These are phyloP conservation scores for Phyllachora maydis DNA, from an alignment of 2,329 filamentous ascomycete species.

Conservation along the genomic window DNA sequence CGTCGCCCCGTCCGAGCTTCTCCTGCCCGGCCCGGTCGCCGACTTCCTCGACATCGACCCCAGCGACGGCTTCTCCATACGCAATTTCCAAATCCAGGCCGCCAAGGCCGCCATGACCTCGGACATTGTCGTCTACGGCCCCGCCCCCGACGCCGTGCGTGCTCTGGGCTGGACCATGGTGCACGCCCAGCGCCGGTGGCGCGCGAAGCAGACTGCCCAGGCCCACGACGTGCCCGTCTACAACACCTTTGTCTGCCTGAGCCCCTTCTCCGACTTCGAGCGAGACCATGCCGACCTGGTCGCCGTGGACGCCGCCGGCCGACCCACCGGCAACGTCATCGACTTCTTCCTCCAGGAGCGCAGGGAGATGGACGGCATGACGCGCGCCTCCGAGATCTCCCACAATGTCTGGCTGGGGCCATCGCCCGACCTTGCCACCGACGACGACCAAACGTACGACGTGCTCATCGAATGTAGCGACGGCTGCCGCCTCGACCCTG, in stretches of 20 bases:
- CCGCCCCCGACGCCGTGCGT: conserved; percentile 38
- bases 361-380: conserved; percentile 86
- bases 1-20: conserved; percentile 60
- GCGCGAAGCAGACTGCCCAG: conserved; percentile 36
- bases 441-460: conserved; percentile 48
- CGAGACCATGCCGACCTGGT: conserved; percentile 48
- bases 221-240: conserved; percentile 40
- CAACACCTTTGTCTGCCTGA: conserved; percentile 62
- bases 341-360: conserved; percentile 85
- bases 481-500: conserved; percentile 53
- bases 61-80: conserved; percentile 75
- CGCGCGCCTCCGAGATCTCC: conserved; percentile 70
- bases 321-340: conserved; percentile 54
- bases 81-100: conserved; percentile 93
- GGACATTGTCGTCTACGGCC: conserved; percentile 83
- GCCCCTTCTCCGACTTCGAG: conserved; percentile 53
- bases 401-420: conserved; percentile 79
- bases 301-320: conserved; percentile 50
- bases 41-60: conserved; percentile 74
- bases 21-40: conserved; percentile 28
- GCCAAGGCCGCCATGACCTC: conserved; percentile 75
- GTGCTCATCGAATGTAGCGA: conserved; percentile 81
- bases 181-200: conserved; percentile 58
- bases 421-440: conserved; percentile 46
- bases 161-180: conserved; percentile 51